phyloP scores from a whole-genome alignment of 805 yeast species.

The Wickerhamiella azyma region DNA sequence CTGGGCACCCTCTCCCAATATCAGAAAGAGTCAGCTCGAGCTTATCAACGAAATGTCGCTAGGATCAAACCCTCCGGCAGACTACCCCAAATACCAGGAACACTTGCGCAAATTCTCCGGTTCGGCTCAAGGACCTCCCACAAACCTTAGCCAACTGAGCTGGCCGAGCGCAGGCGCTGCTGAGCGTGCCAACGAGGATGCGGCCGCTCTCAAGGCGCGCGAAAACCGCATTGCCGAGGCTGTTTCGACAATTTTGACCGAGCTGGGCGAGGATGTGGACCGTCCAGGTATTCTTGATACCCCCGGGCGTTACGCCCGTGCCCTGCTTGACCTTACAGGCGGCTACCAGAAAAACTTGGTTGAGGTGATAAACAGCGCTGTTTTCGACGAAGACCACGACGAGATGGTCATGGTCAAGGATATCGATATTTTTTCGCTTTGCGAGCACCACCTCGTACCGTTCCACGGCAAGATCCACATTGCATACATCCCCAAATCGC shows the following conservation, averaged over 20 bases:
- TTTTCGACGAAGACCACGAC: constrained; percentile 95
- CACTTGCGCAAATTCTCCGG: constrained; percentile 21
- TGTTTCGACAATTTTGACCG: constrained; percentile 53
- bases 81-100: constrained; percentile 20
- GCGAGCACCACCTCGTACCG: constrained; percentile 97
- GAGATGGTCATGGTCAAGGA: constrained; percentile 98
- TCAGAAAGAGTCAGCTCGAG: not conserved
- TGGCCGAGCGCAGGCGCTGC: constrained; percentile 91
- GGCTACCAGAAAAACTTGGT: constrained; percentile 92
- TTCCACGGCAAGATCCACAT: constrained; percentile 94
- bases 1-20: no score
- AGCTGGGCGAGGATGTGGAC: constrained; percentile 79
- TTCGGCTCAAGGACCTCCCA: constrained; percentile 13
- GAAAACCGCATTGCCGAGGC: constrained; percentile 73
- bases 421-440: constrained; percentile 78
- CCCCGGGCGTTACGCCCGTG: constrained; percentile 91
- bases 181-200: constrained; percentile 51
- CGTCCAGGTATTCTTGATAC: constrained; percentile 89
- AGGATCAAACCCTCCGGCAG: constrained; percentile 15
- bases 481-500: constrained; percentile 91
- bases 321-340: constrained; percentile 88
- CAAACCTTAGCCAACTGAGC: constrained; percentile 75
- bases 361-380: constrained; percentile 87
- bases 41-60: constrained; percentile 7
- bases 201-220: constrained; percentile 51